A percentile compares a stretch with the other conserved stretches of the same genome.
Evolutionary conservation across 345 rosid species (phyloP).

Genomic region (Eucalyptus victrix): DNA sequence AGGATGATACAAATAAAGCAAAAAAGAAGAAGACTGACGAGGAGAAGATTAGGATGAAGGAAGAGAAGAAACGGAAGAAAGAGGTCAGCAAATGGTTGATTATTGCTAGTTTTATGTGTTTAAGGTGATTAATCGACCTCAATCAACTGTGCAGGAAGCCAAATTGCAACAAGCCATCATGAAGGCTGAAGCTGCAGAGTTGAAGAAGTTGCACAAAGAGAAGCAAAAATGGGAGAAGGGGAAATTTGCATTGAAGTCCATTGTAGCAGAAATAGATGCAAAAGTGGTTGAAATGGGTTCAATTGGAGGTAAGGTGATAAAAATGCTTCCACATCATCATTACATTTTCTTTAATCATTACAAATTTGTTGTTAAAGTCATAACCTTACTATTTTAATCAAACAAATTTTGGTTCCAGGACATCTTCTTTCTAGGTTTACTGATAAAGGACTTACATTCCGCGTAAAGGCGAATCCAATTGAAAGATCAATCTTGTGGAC

Average conservation of each 20-base stretch:
- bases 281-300: slow-evolving; percentile 78
- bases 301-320: slow-evolving; percentile 54
- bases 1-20: slow-evolving; percentile 12
- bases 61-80: slow-evolving; percentile 70
- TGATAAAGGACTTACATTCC: slow-evolving; percentile 68
- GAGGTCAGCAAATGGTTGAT: slow-evolving; percentile 27
- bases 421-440: slow-evolving; percentile 74
- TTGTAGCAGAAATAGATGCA: slow-evolving; percentile 70
- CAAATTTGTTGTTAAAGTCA: background rate
- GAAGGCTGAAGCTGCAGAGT: slow-evolving; percentile 80
- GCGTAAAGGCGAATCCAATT: slow-evolving; percentile 61
- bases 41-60: slow-evolving; percentile 39
- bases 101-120: background rate
- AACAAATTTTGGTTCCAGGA: slow-evolving; percentile 24
- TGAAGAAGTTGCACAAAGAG: slow-evolving; percentile 66
- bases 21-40: slow-evolving; percentile 41
- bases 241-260: slow-evolving; percentile 71
- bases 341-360: background rate
- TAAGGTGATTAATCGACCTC: background rate
- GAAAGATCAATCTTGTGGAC: slow-evolving; percentile 86
- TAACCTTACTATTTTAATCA: background rate
- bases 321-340: background rate
- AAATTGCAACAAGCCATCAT: slow-evolving; percentile 61
- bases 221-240: slow-evolving; percentile 85
- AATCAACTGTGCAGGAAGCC: slow-evolving; percentile 52